These are phyloP conservation scores for Fusarium sp. DNA, from an alignment of 2,329 filamentous ascomycete genomes.

Conservation along the genomic window DNA sequence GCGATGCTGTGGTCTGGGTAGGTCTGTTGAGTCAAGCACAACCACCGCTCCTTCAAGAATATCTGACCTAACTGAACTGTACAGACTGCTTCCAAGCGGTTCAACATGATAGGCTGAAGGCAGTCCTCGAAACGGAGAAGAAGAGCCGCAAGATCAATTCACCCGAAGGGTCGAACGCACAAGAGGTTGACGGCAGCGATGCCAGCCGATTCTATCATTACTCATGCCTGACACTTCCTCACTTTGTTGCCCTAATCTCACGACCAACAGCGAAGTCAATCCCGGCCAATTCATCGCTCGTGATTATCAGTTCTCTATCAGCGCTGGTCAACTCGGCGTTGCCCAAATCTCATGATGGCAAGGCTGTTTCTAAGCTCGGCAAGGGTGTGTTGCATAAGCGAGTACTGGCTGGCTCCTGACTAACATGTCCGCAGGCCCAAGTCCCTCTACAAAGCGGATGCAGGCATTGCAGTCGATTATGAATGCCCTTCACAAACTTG, in stretches of 20 bases:
- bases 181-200: constrained; percentile 37
- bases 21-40: constrained; percentile 68
- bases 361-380: constrained; percentile 55
- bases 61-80: constrained; percentile 19
- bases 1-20: constrained; percentile 83
- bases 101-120: constrained; percentile 48
- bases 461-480: constrained; percentile 75
- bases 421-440: constrained; percentile 52
- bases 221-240: constrained; percentile 73
- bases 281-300: constrained; percentile 73
- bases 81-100: constrained; percentile 66
- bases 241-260: constrained; percentile 82
- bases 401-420: constrained; percentile 11
- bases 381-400: constrained; percentile 54
- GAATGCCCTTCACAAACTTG: constrained; percentile 81
- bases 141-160: constrained; percentile 15
- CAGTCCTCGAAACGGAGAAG: constrained; percentile 44
- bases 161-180: constrained; percentile 20
- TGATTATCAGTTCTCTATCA: constrained; percentile 86
- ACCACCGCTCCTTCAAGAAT: background rate
- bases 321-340: constrained; percentile 84
- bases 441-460: constrained; percentile 60
- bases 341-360: constrained; percentile 69
- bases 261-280: constrained; percentile 77
- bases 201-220: constrained; percentile 63